Percentiles rank a stretch among this genome's conserved stretches.
phyloP scores from a whole-genome alignment of 1,284 basidiomycete genomes.

The Marasmius oreades region DNA sequence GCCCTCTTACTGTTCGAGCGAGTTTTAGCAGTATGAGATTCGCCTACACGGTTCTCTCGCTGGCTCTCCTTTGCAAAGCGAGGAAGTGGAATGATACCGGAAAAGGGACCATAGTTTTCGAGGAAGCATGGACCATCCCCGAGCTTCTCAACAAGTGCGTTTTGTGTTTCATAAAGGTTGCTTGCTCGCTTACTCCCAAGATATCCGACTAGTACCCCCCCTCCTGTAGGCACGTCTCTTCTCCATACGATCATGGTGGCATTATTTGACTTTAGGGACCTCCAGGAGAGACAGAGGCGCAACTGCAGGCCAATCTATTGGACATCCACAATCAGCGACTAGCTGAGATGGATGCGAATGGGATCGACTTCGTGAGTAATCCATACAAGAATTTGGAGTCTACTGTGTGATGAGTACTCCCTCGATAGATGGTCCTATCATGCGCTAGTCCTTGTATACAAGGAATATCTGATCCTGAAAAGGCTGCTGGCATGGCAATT shows the following conservation, averaged over 20 bases:
- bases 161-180: constrained; percentile 13
- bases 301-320: constrained; percentile 30
- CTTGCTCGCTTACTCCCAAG: neutral
- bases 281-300: constrained; percentile 26
- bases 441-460: constrained; percentile 38
- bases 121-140: constrained; percentile 40
- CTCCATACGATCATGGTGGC: too few relatives aligned
- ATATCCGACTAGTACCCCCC: too few relatives aligned
- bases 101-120: constrained; percentile 33
- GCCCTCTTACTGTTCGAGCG: neutral
- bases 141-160: constrained; percentile 26
- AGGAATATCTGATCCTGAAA: constrained; percentile 33
- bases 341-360: constrained; percentile 33
- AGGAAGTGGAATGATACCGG: constrained; percentile 28
- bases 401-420: neutral
- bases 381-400: neutral
- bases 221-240: too few relatives aligned
- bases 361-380: constrained; percentile 34
- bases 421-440: constrained; percentile 35
- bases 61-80: neutral
- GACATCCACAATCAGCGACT: constrained; percentile 39
- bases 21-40: too few relatives aligned
- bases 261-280: too few relatives aligned
- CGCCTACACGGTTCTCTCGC: neutral
- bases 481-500: constrained; percentile 31